These are phyloP conservation scores for Microdochium paspali DNA, from an alignment of 2,329 filamentous ascomycete species.

Conservation along the genomic window DNA sequence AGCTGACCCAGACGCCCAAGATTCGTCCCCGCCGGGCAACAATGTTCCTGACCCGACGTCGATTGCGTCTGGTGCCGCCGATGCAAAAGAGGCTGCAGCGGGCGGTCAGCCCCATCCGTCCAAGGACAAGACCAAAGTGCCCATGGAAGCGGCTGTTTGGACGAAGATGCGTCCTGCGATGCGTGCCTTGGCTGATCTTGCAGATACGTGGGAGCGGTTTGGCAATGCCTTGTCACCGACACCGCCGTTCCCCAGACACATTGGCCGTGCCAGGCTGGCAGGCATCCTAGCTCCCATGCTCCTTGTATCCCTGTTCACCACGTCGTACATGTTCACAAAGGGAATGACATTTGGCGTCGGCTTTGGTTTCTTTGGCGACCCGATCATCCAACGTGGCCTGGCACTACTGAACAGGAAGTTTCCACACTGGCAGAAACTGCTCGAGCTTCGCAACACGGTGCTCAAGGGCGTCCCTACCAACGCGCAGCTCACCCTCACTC, in stretches of 20 bases:
- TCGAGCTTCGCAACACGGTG: conserved; percentile 66
- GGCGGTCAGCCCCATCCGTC: conserved; percentile 38
- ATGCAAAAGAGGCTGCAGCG: conserved; percentile 28
- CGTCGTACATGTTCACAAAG: conserved; percentile 55
- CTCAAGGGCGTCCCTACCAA: conserved; percentile 80
- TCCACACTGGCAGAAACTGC: conserved; percentile 65
- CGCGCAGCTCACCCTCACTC: conserved; percentile 71
- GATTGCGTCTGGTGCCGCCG: conserved; percentile 24
- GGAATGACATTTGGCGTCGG: conserved; percentile 57
- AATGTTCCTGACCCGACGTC: conserved; percentile 24
- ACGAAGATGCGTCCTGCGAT: conserved; percentile 65
- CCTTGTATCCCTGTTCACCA: conserved; percentile 40
- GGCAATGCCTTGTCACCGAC: conserved; percentile 52
- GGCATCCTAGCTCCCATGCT: conserved; percentile 41
- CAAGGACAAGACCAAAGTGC: conserved; percentile 70
- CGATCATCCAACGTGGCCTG: conserved; percentile 53
- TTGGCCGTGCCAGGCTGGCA: conserved; percentile 45
- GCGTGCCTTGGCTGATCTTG: conserved; percentile 38
- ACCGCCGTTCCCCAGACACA: conserved; percentile 46
- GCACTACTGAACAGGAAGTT: conserved; percentile 48
- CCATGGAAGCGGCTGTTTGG: conserved; percentile 71
- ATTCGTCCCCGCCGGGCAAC: conserved; percentile 12
- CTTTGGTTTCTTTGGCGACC: conserved; percentile 72
- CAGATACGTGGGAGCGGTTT: conserved; percentile 42
- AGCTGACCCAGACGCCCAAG: conserved; percentile 39